These are phyloP conservation scores for Rhynchospora tenuis DNA, from an alignment of 176 grass and related monocot genomes.

Conservation along the genomic window DNA sequence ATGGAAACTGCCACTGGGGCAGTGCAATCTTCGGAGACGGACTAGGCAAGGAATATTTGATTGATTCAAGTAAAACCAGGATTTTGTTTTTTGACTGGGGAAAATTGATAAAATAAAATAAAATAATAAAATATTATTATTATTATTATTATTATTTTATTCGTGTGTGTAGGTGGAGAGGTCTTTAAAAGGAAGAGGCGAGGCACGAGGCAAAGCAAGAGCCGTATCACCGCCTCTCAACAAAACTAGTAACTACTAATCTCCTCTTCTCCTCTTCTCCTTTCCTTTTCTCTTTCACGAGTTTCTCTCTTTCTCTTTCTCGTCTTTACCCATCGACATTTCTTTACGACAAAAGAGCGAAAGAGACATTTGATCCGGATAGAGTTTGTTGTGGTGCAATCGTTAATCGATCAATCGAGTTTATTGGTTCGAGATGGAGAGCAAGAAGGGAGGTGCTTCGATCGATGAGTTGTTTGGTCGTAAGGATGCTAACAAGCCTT, in stretches of 20 bases:
- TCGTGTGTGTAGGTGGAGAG: background rate
- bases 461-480: conserved; percentile 19
- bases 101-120: background rate
- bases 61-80: background rate
- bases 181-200: conserved; percentile 17
- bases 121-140: background rate
- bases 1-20: conserved; percentile 12
- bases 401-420: background rate
- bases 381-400: conserved; percentile 13
- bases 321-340: background rate
- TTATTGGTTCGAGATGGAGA: conserved; percentile 15
- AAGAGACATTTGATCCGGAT: background rate
- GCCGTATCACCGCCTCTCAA: conserved; percentile 3
- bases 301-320: background rate
- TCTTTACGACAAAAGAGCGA: background rate
- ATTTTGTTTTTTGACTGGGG: conserved; percentile 2
- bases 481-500: conserved; percentile 5
- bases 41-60: background rate
- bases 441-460: conserved; percentile 18
- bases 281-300: background rate
- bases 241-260: conserved; percentile 2
- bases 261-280: background rate
- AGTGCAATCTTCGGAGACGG: background rate
- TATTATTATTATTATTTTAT: background rate
- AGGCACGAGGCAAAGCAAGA: conserved; percentile 23